A percentile compares a stretch with the other conserved stretches of the same genome.
Evolutionary conservation across 2,329 filamentous ascomycete species (phyloP).

Genomic region (Samsoniella hepiali): DNA sequence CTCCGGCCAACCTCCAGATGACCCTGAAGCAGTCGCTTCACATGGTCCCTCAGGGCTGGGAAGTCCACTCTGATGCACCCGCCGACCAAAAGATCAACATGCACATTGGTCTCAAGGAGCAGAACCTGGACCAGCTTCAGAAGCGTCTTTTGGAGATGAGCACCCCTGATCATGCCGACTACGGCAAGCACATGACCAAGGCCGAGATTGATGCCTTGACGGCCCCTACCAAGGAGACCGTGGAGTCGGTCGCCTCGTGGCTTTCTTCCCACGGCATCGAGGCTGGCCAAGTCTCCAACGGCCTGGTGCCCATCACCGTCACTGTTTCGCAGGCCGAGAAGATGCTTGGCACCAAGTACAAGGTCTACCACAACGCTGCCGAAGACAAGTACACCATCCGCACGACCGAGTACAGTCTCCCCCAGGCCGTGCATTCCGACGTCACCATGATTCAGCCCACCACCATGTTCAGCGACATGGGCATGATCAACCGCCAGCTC

Average conservation of each 20-base stretch:
- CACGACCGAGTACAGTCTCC: slow-evolving; percentile 18
- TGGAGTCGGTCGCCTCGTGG: slow-evolving; percentile 12
- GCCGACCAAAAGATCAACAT: slow-evolving; percentile 14
- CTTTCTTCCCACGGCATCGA: slow-evolving; percentile 17
- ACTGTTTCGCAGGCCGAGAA: slow-evolving; percentile 15
- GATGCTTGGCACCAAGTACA: slow-evolving; percentile 17
- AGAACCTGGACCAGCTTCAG: slow-evolving; percentile 18
- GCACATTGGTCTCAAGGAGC: slow-evolving; percentile 19
- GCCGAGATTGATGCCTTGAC: slow-evolving; percentile 17
- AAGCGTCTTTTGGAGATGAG: slow-evolving; percentile 14
- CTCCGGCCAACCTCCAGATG: slow-evolving; percentile 14
- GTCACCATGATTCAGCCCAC: slow-evolving; percentile 20
- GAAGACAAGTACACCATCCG: slow-evolving; percentile 14
- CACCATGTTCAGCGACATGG: slow-evolving; percentile 18
- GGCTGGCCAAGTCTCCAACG: slow-evolving; percentile 11
- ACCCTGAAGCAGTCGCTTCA: slow-evolving; percentile 17
- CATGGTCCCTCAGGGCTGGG: slow-evolving; percentile 13
- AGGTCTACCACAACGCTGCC: slow-evolving; percentile 11
- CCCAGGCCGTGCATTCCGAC: slow-evolving; percentile 6
- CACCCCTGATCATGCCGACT: slow-evolving; percentile 13
- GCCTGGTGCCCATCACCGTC: slow-evolving; percentile 7
- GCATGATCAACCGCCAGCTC: slow-evolving; percentile 3
- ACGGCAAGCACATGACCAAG: slow-evolving; percentile 20
- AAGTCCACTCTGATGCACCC: slow-evolving; percentile 15
- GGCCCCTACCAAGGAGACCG: slow-evolving; percentile 8